Percentiles rank a stretch among this genome's conserved stretches.
phyloP scores from a whole-genome alignment of 2,329 filamentous ascomycete genomes.

The Ophiosphaerella korrae region DNA sequence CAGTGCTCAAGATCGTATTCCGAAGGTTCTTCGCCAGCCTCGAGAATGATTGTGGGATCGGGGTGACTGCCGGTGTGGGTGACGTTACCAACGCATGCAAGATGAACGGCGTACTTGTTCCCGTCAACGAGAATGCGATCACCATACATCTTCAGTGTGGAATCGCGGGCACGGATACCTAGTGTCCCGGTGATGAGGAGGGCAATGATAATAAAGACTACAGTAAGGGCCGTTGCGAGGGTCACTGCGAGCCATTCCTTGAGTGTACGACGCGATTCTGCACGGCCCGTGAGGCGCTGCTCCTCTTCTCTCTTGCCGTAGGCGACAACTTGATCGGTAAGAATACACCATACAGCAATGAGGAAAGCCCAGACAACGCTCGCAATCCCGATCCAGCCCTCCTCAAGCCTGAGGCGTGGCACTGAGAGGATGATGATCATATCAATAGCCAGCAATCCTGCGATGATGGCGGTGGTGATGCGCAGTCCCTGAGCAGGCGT shows the following conservation, averaged over 20 bases:
- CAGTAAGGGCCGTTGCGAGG: slow-evolving; percentile 72
- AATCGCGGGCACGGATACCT: slow-evolving; percentile 78
- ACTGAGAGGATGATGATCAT: slow-evolving; percentile 81
- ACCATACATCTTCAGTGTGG: slow-evolving; percentile 74
- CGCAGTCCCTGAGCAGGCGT: slow-evolving; percentile 81
- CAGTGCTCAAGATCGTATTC: slow-evolving; percentile 81
- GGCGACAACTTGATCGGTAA: slow-evolving; percentile 80
- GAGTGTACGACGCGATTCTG: slow-evolving; percentile 81
- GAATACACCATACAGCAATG: slow-evolving; percentile 77
- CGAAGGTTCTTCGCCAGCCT: slow-evolving; percentile 79
- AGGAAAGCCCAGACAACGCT: slow-evolving; percentile 83
- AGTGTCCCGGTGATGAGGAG: slow-evolving; percentile 80
- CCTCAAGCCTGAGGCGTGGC: slow-evolving; percentile 75
- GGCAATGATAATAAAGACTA: slow-evolving; percentile 69
- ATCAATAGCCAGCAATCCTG: slow-evolving; percentile 71
- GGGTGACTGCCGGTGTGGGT: slow-evolving; percentile 61
- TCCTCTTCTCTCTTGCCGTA: slow-evolving; percentile 96
- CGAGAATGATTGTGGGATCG: slow-evolving; percentile 81
- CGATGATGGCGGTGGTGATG: slow-evolving; percentile 71
- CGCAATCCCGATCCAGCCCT: slow-evolving; percentile 88
- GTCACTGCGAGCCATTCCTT: slow-evolving; percentile 84
- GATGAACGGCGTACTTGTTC: slow-evolving; percentile 83
- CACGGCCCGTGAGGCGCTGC: slow-evolving; percentile 84
- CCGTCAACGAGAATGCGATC: slow-evolving; percentile 80
- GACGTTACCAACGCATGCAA: slow-evolving; percentile 79